phyloP scores from a whole-genome alignment of 345 rosid species.

The Acer negundo region DNA sequence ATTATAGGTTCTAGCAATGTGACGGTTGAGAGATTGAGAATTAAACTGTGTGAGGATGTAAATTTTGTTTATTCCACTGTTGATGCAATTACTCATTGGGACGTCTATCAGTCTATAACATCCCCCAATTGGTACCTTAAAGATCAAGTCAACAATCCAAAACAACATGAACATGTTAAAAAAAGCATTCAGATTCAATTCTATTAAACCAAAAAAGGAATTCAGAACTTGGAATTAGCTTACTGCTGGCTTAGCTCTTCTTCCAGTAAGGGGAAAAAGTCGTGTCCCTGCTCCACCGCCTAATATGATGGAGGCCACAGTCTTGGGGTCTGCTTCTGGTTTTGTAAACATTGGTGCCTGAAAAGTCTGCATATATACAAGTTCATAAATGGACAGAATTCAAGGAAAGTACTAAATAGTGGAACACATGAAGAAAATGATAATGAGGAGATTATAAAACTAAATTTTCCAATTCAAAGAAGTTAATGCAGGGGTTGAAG shows the following conservation, averaged over 20 bases:
- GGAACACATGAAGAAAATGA: neutral
- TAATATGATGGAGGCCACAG: slow-evolving; percentile 73
- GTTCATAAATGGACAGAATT: slow-evolving; percentile 9
- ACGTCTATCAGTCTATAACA: slow-evolving; percentile 82
- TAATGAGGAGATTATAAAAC: neutral
- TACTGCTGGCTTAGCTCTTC: slow-evolving; percentile 86
- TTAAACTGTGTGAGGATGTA: slow-evolving; percentile 88
- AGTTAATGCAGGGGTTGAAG: neutral
- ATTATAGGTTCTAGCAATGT: slow-evolving; percentile 68
- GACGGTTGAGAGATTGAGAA: slow-evolving; percentile 84
- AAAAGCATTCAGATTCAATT: neutral
- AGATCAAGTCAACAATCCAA: slow-evolving; percentile 14
- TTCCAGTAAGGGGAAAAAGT: slow-evolving; percentile 74
- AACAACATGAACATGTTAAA: slow-evolving; percentile 7
- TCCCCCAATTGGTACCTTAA: slow-evolving; percentile 84
- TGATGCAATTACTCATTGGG: slow-evolving; percentile 89
- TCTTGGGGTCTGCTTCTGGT: slow-evolving; percentile 70
- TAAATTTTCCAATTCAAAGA: neutral
- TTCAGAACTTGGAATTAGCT: slow-evolving; percentile 22
- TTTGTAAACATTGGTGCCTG: slow-evolving; percentile 36
- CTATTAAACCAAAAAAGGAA: neutral
- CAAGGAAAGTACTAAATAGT: neutral
- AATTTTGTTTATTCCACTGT: slow-evolving; percentile 86
- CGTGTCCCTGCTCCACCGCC: slow-evolving; percentile 93
- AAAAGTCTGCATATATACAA: slow-evolving; percentile 36